phyloP scores from a whole-genome alignment of 768 basidiomycete species.

The Tricholoma hemisulphureum region DNA sequence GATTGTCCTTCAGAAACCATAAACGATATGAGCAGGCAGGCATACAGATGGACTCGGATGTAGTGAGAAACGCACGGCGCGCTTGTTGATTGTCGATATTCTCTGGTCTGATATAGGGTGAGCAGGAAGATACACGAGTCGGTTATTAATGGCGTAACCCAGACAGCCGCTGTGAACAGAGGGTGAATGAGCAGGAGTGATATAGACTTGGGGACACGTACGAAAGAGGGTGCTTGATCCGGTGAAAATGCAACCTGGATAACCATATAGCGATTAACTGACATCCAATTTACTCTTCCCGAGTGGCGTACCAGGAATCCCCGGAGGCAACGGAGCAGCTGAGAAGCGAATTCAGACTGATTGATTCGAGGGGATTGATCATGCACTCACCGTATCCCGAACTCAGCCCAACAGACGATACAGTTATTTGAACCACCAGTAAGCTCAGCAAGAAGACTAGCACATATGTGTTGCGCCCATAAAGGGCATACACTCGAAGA shows the following conservation, averaged over 20 bases:
- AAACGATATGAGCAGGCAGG: background rate
- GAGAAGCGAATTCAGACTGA: too few relatives aligned
- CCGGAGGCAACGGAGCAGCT: conserved; percentile 26
- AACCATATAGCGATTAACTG: too few relatives aligned
- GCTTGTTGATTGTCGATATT: conserved; percentile 3
- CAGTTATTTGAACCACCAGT: conserved; percentile 23
- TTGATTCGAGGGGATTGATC: background rate
- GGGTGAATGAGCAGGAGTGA: background rate
- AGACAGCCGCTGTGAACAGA: conserved; percentile 18
- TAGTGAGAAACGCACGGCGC: conserved; percentile 20
- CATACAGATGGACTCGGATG: background rate
- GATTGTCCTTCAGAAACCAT: conserved; percentile 18
- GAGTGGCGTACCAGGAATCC: conserved; percentile 19
- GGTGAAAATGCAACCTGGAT: conserved; percentile 27
- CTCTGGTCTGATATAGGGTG: conserved; percentile 13
- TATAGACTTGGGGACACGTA: conserved; percentile 4
- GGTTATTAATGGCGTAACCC: conserved; percentile 26
- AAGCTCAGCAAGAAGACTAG: conserved; percentile 19
- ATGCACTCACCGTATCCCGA: conserved; percentile 25
- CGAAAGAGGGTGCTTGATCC: conserved; percentile 22
- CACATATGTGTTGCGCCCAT: conserved; percentile 18
- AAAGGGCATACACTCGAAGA: conserved; percentile 30
- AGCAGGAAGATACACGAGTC: conserved; percentile 14
- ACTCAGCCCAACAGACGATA: conserved; percentile 22
- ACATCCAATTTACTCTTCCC: too few relatives aligned